phyloP scores from a whole-genome alignment of 805 yeast genomes.

The Kodamaea hsintzibuensis region DNA sequence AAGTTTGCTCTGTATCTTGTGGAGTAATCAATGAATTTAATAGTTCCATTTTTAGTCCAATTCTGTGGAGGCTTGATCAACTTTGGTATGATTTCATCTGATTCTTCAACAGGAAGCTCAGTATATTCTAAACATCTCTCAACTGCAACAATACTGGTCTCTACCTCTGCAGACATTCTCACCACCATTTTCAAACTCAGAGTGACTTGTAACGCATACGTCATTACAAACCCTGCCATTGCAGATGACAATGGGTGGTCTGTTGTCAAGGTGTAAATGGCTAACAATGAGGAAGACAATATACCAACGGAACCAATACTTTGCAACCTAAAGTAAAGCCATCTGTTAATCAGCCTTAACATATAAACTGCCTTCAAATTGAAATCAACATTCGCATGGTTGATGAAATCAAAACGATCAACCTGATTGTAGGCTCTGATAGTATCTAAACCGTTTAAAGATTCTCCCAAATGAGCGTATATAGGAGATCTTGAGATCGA shows the following conservation, averaged over 20 bases:
- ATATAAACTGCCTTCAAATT: conserved; percentile 20
- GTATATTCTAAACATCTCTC: conserved; percentile 68
- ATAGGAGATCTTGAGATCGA: conserved; percentile 28
- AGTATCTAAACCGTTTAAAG: conserved; percentile 29
- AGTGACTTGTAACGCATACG: conserved; percentile 61
- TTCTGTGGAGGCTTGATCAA: conserved; percentile 62
- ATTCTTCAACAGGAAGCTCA: conserved; percentile 44
- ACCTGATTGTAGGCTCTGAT: conserved; percentile 26
- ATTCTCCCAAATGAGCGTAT: conserved; percentile 30
- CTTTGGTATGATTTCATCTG: conserved; percentile 66
- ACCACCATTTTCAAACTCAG: conserved; percentile 55
- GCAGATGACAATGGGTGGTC: conserved; percentile 52
- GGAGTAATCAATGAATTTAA: conserved; percentile 49
- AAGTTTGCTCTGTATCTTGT: conserved; percentile 23
- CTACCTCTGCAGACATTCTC: conserved; percentile 63
- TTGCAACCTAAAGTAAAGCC: conserved; percentile 29
- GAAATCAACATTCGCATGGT: conserved; percentile 22
- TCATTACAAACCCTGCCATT: conserved; percentile 64
- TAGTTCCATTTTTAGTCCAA: conserved; percentile 80
- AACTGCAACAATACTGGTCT: conserved; percentile 64
- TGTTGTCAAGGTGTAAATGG: conserved; percentile 41
- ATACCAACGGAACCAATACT: conserved; percentile 24
- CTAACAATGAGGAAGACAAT: conserved; percentile 36
- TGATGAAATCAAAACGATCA: conserved; percentile 24
- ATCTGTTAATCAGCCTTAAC: conserved; percentile 24